These are phyloP conservation scores for Penstemon barbatus DNA, from an alignment of 257 asterid species.

Conservation along the genomic window DNA sequence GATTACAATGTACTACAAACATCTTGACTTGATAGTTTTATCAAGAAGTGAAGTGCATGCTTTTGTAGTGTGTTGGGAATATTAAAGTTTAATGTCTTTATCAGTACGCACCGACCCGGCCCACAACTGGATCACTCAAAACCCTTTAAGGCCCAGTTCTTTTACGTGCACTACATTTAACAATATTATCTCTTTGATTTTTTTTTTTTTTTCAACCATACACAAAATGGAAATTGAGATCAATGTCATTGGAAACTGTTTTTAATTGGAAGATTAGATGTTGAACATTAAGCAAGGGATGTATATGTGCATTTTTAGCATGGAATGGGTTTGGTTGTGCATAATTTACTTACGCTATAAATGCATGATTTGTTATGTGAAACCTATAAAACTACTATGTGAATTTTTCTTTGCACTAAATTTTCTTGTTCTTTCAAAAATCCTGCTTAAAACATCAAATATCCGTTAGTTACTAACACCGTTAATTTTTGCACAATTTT, in stretches of 20 bases:
- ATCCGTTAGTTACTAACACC: too few relatives aligned
- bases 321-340: too few relatives aligned
- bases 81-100: slow-evolving; percentile 30
- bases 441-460: too few relatives aligned
- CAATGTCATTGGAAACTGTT: not conserved
- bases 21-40: slow-evolving; percentile 6
- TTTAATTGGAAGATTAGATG: not conserved
- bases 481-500: too few relatives aligned
- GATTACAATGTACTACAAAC: not conserved
- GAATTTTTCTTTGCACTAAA: too few relatives aligned
- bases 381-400: too few relatives aligned
- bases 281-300: too few relatives aligned
- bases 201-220: not conserved
- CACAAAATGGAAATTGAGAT: not conserved
- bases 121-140: slow-evolving; percentile 32
- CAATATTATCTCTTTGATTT: slow-evolving; percentile 18
- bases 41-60: slow-evolving; percentile 29
- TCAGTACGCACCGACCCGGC: slow-evolving; percentile 43
- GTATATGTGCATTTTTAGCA: too few relatives aligned
- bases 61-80: not conserved
- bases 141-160: slow-evolving; percentile 29
- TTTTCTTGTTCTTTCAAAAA: too few relatives aligned
- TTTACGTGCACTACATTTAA: slow-evolving; percentile 2
- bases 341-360: too few relatives aligned
- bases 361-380: too few relatives aligned